Evolutionary conservation across 139 green algal species (phyloP), one percentile per base, ranked within the genome.

Genomic region (Picochlorum sp.): DNA sequence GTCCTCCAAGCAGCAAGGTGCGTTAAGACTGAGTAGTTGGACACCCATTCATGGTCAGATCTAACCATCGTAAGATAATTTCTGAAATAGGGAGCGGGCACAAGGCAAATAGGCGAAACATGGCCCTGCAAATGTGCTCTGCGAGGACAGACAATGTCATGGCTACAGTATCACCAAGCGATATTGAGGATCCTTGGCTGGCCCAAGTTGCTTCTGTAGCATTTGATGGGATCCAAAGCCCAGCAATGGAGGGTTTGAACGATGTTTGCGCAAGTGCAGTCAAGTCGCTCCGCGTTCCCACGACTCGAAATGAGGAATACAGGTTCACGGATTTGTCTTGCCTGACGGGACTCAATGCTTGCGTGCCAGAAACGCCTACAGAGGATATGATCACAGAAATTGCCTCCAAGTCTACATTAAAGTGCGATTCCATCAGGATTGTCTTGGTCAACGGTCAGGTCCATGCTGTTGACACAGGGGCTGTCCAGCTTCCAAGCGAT

Each of bases 321-420:
- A 77, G 89, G 9, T 96, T 84, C 76, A 95, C 88, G 8, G 88
- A 96, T 65, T 50, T 96, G 6, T 60, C 60, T 14, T 56, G 68
- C 0, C 62, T 95, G 62, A 49, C 50, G 55, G 30, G 52, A 44
- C 21, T 21, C 14, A 10, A 64, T 76, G 34, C 8, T 4, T 41
- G 8, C 34, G 34, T 41, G 34, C 34, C 34, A 41, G 34, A 41
- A 11, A 9, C 34, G 8, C 34, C 34, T 41, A 41, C 34, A 41
- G 34, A 41, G 34, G 34, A 41, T 41, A 41, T 9, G 34, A 2
- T 41, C 34, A 14, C 34, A 41, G 34, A 41, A 41, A 14, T 41
- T 41, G 34, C 34, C 0, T 41, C 34, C 34, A 41, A 41, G 6
- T 41, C 8, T 41, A 14, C 8, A 41, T 41, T 41, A 6, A 41